Evolutionary conservation across 2,329 filamentous ascomycete species (phyloP).

Genomic region (Cordyceps fumosorosea): DNA sequence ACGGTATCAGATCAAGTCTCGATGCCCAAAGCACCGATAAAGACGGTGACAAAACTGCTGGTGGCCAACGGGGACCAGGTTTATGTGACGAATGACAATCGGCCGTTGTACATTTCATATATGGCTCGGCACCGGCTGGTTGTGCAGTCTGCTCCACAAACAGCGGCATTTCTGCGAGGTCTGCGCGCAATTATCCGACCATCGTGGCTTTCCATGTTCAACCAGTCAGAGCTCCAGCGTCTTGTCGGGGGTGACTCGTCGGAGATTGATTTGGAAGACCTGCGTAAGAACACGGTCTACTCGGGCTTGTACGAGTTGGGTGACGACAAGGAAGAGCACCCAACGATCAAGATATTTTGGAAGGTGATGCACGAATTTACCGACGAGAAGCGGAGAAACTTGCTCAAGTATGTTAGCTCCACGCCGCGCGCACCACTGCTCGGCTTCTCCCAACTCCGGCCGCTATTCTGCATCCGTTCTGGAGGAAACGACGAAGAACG

Average conservation of each 20-base stretch:
- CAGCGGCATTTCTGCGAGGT: slow-evolving; percentile 78
- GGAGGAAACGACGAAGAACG: slow-evolving; percentile 55
- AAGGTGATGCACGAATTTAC: slow-evolving; percentile 70
- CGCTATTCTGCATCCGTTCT: slow-evolving; percentile 85
- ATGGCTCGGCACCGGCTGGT: slow-evolving; percentile 83
- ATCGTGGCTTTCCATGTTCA: slow-evolving; percentile 96
- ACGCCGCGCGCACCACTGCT: slow-evolving; percentile 85
- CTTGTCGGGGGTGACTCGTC: slow-evolving; percentile 83
- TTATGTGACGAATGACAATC: slow-evolving; percentile 83
- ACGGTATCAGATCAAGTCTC: slow-evolving; percentile 70
- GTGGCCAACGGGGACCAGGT: slow-evolving; percentile 69
- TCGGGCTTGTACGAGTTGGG: slow-evolving; percentile 83
- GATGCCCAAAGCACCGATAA: slow-evolving; percentile 37
- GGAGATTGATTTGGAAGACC: slow-evolving; percentile 80
- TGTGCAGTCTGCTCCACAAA: slow-evolving; percentile 73
- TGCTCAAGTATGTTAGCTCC: slow-evolving; percentile 92
- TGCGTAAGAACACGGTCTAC: slow-evolving; percentile 78
- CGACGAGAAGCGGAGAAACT: slow-evolving; percentile 72
- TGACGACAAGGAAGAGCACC: slow-evolving; percentile 81
- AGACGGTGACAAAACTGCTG: slow-evolving; percentile 67
- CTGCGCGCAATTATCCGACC: slow-evolving; percentile 84
- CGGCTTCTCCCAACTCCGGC: slow-evolving; percentile 80
- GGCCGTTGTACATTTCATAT: slow-evolving; percentile 88
- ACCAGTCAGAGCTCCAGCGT: slow-evolving; percentile 88
- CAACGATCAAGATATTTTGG: slow-evolving; percentile 85